Evolutionary conservation across 768 basidiomycete genomes (phyloP), one percentile per base, ranked within the genome.

Genomic region (Termitomyces sp.): DNA sequence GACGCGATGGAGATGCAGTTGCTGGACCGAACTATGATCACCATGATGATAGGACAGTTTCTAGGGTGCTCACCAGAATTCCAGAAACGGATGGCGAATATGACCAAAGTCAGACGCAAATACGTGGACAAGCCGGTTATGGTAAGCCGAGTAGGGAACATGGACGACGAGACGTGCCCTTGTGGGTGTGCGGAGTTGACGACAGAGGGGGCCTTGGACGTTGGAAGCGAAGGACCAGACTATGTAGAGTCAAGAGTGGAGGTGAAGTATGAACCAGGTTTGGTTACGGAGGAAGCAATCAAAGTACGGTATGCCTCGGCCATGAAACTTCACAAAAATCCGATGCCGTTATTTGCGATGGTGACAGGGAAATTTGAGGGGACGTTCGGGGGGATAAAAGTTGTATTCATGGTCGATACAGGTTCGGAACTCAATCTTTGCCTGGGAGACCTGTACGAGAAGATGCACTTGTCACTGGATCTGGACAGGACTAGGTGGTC

Each of bases 31-130:
- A 54, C 52, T 0, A 13, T 22, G 22, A 54, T 58, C 0, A 58
- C 52, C 0, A 38, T 58, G 32, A 38, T 53, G 2, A 3, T 58
- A 0, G 36, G 46, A 14, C 38, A 58, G 3, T 28, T 58, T 4
- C 1, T 58, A 12, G 58, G 53, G 0, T 14, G 33, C 3, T 58
- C 43, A 2, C 30, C 42, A 0, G 53, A 58, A 7, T 51, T 64
- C 0, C 61, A 62, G 20, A 64, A 56, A 35, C n/a, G 50, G 0
- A 50, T 64, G 36, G 40, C 51, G 0, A 55, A 60, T 6, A 28
- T 60, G 1, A 64, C 58, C 6, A 62, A 58, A 32, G 62, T 45
- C 0, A n/a, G 56, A 8, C 4, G 56, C 0, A 49, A 62, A 33
- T 64, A 64, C 13, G 6, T 32, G 1, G 49, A 49, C 0, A 59